Percentiles rank a stretch among this genome's conserved stretches.
Conservation (phyloP, 225 moss, liverwort and hornwort species). For the Climacium dendroides region DNA sequence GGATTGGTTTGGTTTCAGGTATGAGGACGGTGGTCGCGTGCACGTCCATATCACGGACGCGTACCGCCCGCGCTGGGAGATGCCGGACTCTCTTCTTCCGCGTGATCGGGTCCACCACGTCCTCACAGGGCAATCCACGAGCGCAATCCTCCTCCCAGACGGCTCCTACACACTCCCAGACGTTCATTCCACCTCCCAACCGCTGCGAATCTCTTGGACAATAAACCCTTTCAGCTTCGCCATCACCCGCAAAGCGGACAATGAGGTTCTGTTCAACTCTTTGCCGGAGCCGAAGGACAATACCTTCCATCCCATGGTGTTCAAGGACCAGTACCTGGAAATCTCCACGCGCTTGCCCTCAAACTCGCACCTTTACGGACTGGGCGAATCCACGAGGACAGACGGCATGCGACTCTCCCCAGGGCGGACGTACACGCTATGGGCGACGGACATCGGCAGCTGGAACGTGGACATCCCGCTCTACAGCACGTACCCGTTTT, state of each 20-base stretch:
- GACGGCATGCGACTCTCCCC: conserved; percentile 43
- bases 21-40: conserved; percentile 13
- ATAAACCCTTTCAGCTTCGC: conserved; percentile 59
- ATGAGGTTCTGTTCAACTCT: conserved; percentile 64
- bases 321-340: conserved; percentile 80
- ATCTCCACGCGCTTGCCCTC: conserved; percentile 45
- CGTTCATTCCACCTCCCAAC: not conserved
- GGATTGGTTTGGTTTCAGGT: not conserved
- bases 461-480: conserved; percentile 34
- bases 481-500: conserved; percentile 59
- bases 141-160: not conserved
- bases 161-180: not conserved
- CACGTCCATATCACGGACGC: conserved; percentile 26
- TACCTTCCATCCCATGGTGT: conserved; percentile 33
- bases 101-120: not conserved
- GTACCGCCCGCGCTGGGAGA: conserved; percentile 9
- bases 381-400: conserved; percentile 66
- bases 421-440: conserved; percentile 51
- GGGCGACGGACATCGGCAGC: conserved; percentile 55
- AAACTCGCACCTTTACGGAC: conserved; percentile 41
- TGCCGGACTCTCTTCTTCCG: conserved; percentile 12
- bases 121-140: not conserved
- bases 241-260: conserved; percentile 25
- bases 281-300: not conserved
- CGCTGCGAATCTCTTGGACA: conserved; percentile 41